phyloP scores from a whole-genome alignment of 345 rosid genomes.

The Eucalyptus victrix region DNA sequence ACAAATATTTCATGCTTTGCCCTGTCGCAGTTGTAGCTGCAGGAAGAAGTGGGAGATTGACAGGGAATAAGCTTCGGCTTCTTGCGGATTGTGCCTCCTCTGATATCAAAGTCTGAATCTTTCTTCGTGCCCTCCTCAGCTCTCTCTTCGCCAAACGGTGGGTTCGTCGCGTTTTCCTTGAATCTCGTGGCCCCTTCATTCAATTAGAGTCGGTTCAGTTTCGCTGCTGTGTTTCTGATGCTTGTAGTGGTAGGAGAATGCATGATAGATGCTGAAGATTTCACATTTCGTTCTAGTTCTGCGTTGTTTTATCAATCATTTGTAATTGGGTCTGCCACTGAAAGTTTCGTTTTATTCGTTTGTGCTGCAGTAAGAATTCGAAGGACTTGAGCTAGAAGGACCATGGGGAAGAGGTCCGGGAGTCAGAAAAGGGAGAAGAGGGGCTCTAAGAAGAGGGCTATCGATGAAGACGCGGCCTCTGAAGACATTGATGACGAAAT shows the following conservation, averaged over 20 bases:
- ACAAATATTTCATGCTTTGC: background rate
- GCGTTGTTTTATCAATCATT: background rate
- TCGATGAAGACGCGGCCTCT: constrained; percentile 14
- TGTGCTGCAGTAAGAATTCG: background rate
- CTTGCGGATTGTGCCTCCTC: background rate
- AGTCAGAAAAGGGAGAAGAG: constrained; percentile 22
- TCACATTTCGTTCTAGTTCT: background rate
- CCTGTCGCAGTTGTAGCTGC: background rate
- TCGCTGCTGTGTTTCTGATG: background rate
- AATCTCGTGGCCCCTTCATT: background rate
- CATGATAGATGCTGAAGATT: background rate
- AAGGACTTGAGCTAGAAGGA: background rate
- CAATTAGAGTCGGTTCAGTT: background rate
- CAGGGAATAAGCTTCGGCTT: background rate
- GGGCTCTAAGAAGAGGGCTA: constrained; percentile 22
- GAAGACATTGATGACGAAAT: constrained; percentile 58
- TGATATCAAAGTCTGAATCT: background rate
- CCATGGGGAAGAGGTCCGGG: constrained; percentile 51
- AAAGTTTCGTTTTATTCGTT: background rate
- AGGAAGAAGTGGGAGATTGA: background rate
- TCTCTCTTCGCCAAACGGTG: background rate
- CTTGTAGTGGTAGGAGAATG: background rate
- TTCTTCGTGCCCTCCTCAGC: background rate
- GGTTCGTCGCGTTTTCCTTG: background rate
- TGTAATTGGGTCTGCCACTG: background rate